These are phyloP conservation scores for Paraphaeosphaeria sporulosa DNA, from an alignment of 2,329 filamentous ascomycete species.

Conservation along the genomic window DNA sequence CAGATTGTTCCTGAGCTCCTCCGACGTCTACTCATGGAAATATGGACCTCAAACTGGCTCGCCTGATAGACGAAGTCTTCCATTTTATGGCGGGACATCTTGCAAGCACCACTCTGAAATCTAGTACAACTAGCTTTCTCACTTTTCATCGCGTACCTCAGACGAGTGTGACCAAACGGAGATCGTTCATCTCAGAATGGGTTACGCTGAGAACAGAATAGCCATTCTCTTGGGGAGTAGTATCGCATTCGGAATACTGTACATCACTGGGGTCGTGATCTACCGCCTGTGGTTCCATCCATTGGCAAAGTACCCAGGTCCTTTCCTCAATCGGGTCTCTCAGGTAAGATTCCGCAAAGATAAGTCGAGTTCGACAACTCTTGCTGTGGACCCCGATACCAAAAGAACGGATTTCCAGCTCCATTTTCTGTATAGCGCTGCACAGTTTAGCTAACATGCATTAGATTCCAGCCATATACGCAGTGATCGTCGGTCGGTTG, in stretches of 20 bases:
- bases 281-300: conserved; percentile 25
- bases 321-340: conserved; percentile 22
- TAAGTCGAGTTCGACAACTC: not conserved
- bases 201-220: conserved; percentile 6
- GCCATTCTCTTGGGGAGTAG: not conserved
- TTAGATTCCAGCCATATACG: conserved; percentile 22
- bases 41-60: too few relatives aligned
- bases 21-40: too few relatives aligned
- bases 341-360: conserved; percentile 9
- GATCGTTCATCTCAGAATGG: not conserved
- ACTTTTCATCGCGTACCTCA: not conserved
- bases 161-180: not conserved
- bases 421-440: not conserved
- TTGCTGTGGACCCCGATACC: not conserved
- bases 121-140: not conserved
- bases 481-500: conserved; percentile 22
- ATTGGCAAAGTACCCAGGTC: too few relatives aligned
- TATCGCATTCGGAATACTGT: conserved; percentile 10
- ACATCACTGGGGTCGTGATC: too few relatives aligned
- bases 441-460: not conserved
- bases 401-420: not conserved
- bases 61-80: not conserved
- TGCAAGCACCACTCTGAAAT: not conserved
- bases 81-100: not conserved
- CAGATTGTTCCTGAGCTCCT: conserved; percentile 6